Evolutionary conservation across 1,139 yeast species (phyloP).

Genomic region (Schwanniomyces etchellsii): DNA sequence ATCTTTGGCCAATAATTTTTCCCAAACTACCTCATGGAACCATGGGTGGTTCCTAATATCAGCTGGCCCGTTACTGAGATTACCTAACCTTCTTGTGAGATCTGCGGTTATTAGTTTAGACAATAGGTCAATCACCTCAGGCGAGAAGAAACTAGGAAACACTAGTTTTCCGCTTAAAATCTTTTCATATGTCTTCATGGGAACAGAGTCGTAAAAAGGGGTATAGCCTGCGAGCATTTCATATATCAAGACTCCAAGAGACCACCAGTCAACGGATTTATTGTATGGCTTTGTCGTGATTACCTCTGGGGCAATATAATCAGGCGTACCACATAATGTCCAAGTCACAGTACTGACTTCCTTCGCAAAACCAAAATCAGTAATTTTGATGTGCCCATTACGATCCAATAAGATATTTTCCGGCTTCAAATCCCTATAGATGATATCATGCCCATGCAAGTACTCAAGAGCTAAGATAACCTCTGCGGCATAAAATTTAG

Average conservation of each 20-base stretch:
- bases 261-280: conserved; percentile 64
- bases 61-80: conserved; percentile 51
- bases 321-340: conserved; percentile 62
- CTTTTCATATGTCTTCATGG: conserved; percentile 59
- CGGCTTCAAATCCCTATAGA: conserved; percentile 57
- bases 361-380: conserved; percentile 61
- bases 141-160: conserved; percentile 45
- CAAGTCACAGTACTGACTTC: conserved; percentile 55
- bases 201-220: conserved; percentile 57
- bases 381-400: conserved; percentile 55
- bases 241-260: conserved; percentile 52
- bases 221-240: conserved; percentile 63
- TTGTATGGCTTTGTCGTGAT: conserved; percentile 58
- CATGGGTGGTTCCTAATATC: conserved; percentile 54
- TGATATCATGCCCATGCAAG: conserved; percentile 51
- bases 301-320: conserved; percentile 60
- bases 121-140: conserved; percentile 48
- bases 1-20: conserved; percentile 48
- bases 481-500: conserved; percentile 60
- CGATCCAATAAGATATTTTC: conserved; percentile 54
- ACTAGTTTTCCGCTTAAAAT: conserved; percentile 48
- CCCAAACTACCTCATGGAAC: conserved; percentile 61
- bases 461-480: conserved; percentile 54
- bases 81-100: conserved; percentile 52
- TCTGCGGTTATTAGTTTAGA: conserved; percentile 49